A percentile compares a stretch with the other conserved stretches of the same genome.
phyloP scores from a whole-genome alignment of 192 early-diverging fungal genomes.

The Blastocladiella britannica region DNA sequence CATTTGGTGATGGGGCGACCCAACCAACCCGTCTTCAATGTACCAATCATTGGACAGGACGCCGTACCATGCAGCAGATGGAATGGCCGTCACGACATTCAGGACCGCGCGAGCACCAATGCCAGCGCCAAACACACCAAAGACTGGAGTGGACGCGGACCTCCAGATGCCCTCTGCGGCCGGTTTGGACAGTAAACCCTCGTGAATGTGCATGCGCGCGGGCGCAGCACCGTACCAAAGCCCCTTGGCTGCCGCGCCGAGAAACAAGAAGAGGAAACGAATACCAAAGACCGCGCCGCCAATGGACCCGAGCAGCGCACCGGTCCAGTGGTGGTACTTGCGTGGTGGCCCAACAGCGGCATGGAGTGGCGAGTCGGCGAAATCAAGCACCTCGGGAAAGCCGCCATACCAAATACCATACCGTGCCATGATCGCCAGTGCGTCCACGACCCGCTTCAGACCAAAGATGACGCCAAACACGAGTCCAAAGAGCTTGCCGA shows the following conservation, averaged over 20 bases:
- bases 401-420: not conserved
- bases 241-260: not conserved
- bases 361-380: not conserved
- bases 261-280: not conserved
- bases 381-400: not conserved
- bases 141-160: not conserved
- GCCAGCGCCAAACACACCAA: not conserved
- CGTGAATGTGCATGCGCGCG: not conserved
- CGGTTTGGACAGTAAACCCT: not conserved
- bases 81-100: not conserved
- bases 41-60: not conserved
- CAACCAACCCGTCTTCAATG: not conserved
- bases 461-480: not conserved
- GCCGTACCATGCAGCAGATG: not conserved
- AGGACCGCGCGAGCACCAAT: not conserved
- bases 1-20: not conserved
- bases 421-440: not conserved
- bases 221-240: not conserved
- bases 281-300: not conserved
- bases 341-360: not conserved
- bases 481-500: not conserved
- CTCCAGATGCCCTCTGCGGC: not conserved
- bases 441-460: not conserved
- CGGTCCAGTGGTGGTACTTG: not conserved
- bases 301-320: not conserved